Base-by-base conservation (phyloP, 345 rosid genomes). In the Citrus mangshanensis region DNA sequence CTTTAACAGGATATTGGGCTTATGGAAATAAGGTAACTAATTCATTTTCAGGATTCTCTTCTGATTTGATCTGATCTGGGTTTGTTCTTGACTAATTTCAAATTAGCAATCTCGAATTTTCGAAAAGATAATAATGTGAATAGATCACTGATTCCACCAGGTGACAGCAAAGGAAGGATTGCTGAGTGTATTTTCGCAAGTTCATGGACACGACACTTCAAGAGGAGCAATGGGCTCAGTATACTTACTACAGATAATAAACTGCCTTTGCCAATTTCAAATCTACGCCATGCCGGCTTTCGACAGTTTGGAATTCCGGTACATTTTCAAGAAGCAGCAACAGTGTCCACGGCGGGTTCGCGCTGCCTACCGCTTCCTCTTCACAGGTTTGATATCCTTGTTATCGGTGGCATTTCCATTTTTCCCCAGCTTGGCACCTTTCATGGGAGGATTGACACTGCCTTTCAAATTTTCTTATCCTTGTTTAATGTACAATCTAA, bases 271-370 rank as follows among this genome's bases (percentile, higher is more conserved):
- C 13, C 56, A 86, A 67, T 89, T 86, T 81, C 93, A 83, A 82
- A 84, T 89, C 79, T 89, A 88, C 8, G 91, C 87, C 9, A 87
- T 91, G 91, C 89, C 84, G 4, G 86, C 76, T 34, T 87, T 91
- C 37, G 93, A 89, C 88, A 88, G 85, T 70, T 32, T 89, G 19
- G 90, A 89, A 72, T 70, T 81, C 21, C 28, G 64, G 6, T 88
- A 83, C 75, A 21, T 35, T 3, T 1, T 37, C 80, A 78, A 12
- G 18, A 86, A 77, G 75, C 77, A 70, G 24, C 70, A 37, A 30
- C 77, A 35, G 9, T 84, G 89, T 64, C 56, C 87, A 0, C 4
- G 22, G 40, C 24, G 78, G 83, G 84, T 84, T 64, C 90, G 90
- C 0, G n/a, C 61, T 0, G 68, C 72, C 24, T 25, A 86, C 14